These are phyloP conservation scores for Arthrocladium fulminans DNA, from an alignment of 2,329 filamentous ascomycete genomes.

Conservation along the genomic window DNA sequence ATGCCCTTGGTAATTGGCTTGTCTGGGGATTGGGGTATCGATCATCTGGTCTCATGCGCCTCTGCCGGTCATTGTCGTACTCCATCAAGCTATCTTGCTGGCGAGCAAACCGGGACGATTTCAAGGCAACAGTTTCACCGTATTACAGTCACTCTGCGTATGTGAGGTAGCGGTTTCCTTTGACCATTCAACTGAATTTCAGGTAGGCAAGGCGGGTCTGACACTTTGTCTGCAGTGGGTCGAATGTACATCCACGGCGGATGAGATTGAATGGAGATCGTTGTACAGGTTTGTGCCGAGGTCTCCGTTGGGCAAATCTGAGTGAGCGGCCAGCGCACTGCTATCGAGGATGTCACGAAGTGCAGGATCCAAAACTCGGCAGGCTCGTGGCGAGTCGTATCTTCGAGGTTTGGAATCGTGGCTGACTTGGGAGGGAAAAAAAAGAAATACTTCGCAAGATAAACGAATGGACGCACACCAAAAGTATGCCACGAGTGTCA, in stretches of 20 bases:
- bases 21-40: not conserved
- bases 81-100: not conserved
- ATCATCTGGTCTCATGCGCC: not conserved
- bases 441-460: not conserved
- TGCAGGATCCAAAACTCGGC: not conserved
- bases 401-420: not conserved
- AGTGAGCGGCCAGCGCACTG: constrained; percentile 1
- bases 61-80: not conserved
- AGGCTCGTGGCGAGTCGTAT: not conserved
- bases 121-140: not conserved
- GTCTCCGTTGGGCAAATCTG: not conserved
- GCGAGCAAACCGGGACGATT: too few species aligned
- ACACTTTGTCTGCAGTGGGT: too few species aligned
- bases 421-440: not conserved
- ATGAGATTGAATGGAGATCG: not conserved
- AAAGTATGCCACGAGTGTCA: constrained; percentile 1
- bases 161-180: not conserved
- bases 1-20: not conserved
- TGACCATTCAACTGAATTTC: not conserved
- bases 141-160: not conserved
- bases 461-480: constrained; percentile 9
- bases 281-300: not conserved
- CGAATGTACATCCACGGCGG: not conserved
- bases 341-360: not conserved
- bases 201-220: not conserved